Percentiles rank a stretch among this genome's conserved stretches.
Evolutionary conservation across 345 rosid genomes (phyloP).

Genomic region (Hibiscus mutabilis): DNA sequence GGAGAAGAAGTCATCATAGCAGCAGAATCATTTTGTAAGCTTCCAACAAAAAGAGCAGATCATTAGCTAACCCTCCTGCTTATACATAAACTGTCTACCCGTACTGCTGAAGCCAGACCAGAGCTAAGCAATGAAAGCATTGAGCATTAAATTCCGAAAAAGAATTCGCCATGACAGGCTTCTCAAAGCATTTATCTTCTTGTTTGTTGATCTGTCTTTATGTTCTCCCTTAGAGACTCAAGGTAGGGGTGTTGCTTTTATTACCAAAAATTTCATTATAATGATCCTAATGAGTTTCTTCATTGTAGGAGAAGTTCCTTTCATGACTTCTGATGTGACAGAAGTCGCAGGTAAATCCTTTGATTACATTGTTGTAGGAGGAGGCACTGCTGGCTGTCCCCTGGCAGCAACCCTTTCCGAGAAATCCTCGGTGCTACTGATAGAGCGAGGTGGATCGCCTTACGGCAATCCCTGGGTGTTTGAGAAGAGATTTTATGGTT

Average conservation of each 20-base stretch:
- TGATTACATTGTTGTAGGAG: slow-evolving; percentile 62
- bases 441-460: slow-evolving; percentile 66
- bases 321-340: slow-evolving; percentile 47
- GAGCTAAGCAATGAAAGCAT: neutral
- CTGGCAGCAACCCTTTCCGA: slow-evolving; percentile 61
- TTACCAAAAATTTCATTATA: neutral
- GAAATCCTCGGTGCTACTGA: slow-evolving; percentile 50
- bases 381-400: slow-evolving; percentile 71
- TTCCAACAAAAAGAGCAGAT: neutral
- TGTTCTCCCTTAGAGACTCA: slow-evolving; percentile 19
- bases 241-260: slow-evolving; percentile 23
- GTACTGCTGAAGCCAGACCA: neutral
- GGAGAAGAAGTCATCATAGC: neutral
- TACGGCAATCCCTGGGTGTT: slow-evolving; percentile 45
- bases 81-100: neutral
- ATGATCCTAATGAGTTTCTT: neutral
- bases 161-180: slow-evolving; percentile 10
- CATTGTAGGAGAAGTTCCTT: slow-evolving; percentile 41
- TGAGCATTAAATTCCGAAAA: neutral
- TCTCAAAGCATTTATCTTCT: slow-evolving; percentile 12
- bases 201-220: slow-evolving; percentile 5
- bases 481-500: slow-evolving; percentile 39
- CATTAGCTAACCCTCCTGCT: slow-evolving; percentile 4
- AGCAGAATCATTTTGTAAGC: neutral
- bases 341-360: slow-evolving; percentile 61